Conservation (phyloP, 495 filamentous ascomycete species). For the Cryomyces minteri region DNA sequence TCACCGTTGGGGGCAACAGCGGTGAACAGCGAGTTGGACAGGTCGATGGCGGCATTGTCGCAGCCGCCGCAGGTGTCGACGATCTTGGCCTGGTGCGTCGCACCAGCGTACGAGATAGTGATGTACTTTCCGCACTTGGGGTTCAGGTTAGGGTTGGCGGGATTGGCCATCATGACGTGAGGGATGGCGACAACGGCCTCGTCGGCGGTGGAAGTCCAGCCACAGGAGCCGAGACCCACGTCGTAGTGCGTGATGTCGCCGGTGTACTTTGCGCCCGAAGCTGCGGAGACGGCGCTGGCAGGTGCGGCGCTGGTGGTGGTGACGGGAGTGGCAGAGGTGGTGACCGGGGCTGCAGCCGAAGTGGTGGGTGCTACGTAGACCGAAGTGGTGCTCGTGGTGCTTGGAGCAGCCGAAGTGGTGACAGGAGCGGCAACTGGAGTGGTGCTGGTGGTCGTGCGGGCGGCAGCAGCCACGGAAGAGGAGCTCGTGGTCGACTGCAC, state of each 20-base stretch:
- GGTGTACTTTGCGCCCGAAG: conserved; percentile 5
- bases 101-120: conserved; percentile 9
- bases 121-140: conserved; percentile 19
- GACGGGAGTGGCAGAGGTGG: not conserved
- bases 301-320: not conserved
- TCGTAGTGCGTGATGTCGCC: conserved; percentile 27
- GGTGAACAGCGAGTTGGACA: not conserved
- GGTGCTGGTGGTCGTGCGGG: not conserved
- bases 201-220: conserved; percentile 3
- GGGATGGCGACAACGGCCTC: conserved; percentile 22
- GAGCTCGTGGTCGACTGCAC: not conserved
- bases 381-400: not conserved
- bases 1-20: conserved; percentile 3
- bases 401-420: not conserved
- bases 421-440: not conserved
- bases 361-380: conserved; percentile 3
- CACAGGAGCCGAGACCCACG: conserved; percentile 26
- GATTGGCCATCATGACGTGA: conserved; percentile 10
- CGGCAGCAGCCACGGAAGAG: not conserved
- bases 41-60: conserved; percentile 3
- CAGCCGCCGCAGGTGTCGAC: conserved; percentile 11
- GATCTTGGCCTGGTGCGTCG: conserved; percentile 8
- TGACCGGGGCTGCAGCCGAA: too few relatives aligned
- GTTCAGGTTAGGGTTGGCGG: conserved; percentile 23
- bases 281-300: not conserved